Base-by-base conservation (phyloP, 176 grass and related monocot genomes). In the Paspalum vaginatum region DNA sequence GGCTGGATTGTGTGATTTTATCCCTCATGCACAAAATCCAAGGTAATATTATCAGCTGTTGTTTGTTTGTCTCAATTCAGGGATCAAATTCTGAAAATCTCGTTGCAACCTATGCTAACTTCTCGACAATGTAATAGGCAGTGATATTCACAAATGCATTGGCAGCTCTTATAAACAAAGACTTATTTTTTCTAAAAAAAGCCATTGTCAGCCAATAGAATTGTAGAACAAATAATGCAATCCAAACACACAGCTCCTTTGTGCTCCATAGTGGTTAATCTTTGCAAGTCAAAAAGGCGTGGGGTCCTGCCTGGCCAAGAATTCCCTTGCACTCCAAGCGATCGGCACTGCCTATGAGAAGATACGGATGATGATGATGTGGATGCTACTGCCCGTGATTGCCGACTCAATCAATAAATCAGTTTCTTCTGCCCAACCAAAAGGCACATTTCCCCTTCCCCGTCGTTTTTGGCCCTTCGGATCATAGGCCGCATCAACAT, bases 251-350 rank as follows among this genome's bases (percentile, higher is more conserved):
- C 7, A 13, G 11, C 14, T 50, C 44, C 44, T 11, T 65, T 52
- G 5, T 65, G 12, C 38, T 58, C 72, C 38, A 14, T 58, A 40
- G 72, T 63, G 79, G 25, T 49, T 47, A 50, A 45, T 13, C 43
- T 20, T 51, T 9, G 20, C 2, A 62, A 75, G 91, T 94, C 85
- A 94, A 94, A 94, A 94, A 54, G 70, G 32, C 11, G 82, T 47
- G 82, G 82, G 88, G 78, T 45, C 55, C 85, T 82, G 38, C 48
- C 88, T 78, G 26, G 37, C 18, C 61, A 42, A 53, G 61, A 65
- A 48, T 73, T 80, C 68, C 27, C 82, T 88, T 91, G 65, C 57
- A 91, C 92, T 89, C 89, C 81, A 94, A 65, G 86, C 77, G 70
- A 94, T 78, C 25, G 48, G 38, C 65, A 86, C 82, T 43, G 42